Evolutionary conservation across 1,284 basidiomycete genomes (phyloP), one percentile per base, ranked within the genome.

Genomic region (Fistulina hepatica): DNA sequence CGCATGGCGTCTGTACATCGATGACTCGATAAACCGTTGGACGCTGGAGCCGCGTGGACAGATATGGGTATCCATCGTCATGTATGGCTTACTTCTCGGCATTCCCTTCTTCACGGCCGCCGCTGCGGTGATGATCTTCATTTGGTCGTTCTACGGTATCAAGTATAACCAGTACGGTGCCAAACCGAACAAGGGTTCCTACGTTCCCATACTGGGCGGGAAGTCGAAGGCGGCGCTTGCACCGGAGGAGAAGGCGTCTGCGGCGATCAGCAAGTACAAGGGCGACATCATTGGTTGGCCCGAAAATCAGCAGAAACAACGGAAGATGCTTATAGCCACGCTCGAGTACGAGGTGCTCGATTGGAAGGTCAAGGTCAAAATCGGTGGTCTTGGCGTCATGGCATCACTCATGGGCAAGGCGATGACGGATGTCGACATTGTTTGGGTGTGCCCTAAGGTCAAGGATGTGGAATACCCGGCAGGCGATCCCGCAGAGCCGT

Each of bases 361-460:
- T 56, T 93, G 89, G 89, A 91, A 91, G 61, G 61, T 92, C 42
- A 92, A 92, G 62, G 89, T 93, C 66, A 92, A 92, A 69, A 92
- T 92, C 49, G 89, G 89, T 64, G 89, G 89, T 63, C 69, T 93
- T 21, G 89, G 89, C 71, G 89, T 92, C 66, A 92, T 93, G 89
- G 91, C 89, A 2, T 81, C 80, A 57, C 66, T 93, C 32, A 93
- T 93, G 88, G 89, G 89, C 49, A 92, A 92, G 59, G 88, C 89
- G 4, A 93, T 93, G 89, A 83, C 81, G 33, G 89, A 93, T 54
- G 88, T 92, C 39, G 89, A 93, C 54, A 65, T 93, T 33, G 67
- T 92, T 48, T 93, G 89, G 89, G 79, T 93, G 33, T 57, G 91
- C 6, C 89, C 89, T 33, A 93, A 93, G 58, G 89, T 93, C 48